These are phyloP conservation scores for Aspergillus sp. DNA, from an alignment of 2,329 filamentous ascomycete genomes.

Conservation along the genomic window DNA sequence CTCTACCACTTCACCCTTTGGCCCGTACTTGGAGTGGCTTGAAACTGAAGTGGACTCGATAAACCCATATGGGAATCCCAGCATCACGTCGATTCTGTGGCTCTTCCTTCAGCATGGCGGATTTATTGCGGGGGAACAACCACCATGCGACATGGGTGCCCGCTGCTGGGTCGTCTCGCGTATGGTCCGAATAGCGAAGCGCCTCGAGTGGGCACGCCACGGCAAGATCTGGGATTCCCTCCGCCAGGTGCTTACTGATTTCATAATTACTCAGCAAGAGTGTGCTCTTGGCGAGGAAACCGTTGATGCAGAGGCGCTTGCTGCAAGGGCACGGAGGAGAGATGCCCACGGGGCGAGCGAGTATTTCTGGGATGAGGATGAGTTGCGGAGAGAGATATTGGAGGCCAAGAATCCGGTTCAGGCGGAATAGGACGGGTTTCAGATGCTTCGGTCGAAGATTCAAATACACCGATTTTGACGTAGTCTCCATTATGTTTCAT, in stretches of 20 bases:
- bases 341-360: conserved; percentile 2
- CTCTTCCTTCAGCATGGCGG: conserved; percentile 37
- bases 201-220: conserved; percentile 35
- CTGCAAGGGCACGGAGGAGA: conserved; percentile 28
- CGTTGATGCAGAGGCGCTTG: conserved; percentile 27
- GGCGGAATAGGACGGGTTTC: neutral
- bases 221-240: conserved; percentile 35
- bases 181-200: conserved; percentile 37
- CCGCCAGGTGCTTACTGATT: conserved; percentile 31
- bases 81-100: conserved; percentile 38
- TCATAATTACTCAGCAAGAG: conserved; percentile 34
- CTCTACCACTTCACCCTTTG: conserved; percentile 29
- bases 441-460: conserved; percentile 4
- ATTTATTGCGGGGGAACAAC: conserved; percentile 24
- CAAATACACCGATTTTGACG: conserved; percentile 21
- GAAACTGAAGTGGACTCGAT: conserved; percentile 29
- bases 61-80: conserved; percentile 31
- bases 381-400: conserved; percentile 33
- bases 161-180: conserved; percentile 39
- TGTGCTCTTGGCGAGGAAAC: conserved; percentile 32
- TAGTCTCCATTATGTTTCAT: conserved; percentile 5
- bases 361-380: conserved; percentile 35
- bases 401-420: conserved; percentile 12
- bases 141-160: conserved; percentile 29
- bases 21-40: conserved; percentile 35